Percentiles rank a stretch among this genome's conserved stretches.
These are phyloP conservation scores for Nemania sp. DNA, from an alignment of 2,329 filamentous ascomycete genomes.

Conservation along the genomic window DNA sequence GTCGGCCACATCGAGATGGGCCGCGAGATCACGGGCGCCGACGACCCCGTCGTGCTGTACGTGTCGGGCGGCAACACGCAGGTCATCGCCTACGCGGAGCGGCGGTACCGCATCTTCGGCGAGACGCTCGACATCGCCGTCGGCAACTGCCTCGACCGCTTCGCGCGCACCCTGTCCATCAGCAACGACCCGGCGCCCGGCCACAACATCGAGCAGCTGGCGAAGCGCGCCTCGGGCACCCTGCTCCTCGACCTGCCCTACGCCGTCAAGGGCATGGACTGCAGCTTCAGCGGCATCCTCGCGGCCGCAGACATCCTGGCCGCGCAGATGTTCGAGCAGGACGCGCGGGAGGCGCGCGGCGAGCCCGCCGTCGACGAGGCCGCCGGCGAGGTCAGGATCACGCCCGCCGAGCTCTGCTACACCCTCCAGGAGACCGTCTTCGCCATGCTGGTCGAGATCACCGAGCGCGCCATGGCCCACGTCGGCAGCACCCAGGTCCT, in stretches of 20 bases:
- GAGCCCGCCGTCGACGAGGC: conserved; percentile 41
- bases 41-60: conserved; percentile 93
- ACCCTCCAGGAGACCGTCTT: conserved; percentile 93
- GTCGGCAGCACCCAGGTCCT: conserved; percentile 89
- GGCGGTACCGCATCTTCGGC: conserved; percentile 95
- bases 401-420: conserved; percentile 87
- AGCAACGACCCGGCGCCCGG: conserved; percentile 95
- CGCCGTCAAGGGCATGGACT: conserved; percentile 98
- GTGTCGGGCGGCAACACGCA: conserved; percentile 96
- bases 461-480: conserved; percentile 97
- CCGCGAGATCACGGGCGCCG: conserved; percentile 83
- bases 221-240: conserved; percentile 65
- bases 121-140: conserved; percentile 98
- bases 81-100: conserved; percentile 94
- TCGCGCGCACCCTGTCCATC: conserved; percentile 88
- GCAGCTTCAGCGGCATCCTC: conserved; percentile 91
- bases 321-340: conserved; percentile 60
- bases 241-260: conserved; percentile 87
- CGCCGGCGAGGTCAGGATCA: conserved; percentile 61
- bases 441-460: conserved; percentile 98
- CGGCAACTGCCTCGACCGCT: conserved; percentile 95
- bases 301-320: conserved; percentile 82
- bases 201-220: conserved; percentile 97
- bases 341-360: conserved; percentile 32
- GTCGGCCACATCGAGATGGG: conserved; percentile 99